phyloP scores from a whole-genome alignment of 1,284 basidiomycete species.

The Cronartium quercuum region DNA sequence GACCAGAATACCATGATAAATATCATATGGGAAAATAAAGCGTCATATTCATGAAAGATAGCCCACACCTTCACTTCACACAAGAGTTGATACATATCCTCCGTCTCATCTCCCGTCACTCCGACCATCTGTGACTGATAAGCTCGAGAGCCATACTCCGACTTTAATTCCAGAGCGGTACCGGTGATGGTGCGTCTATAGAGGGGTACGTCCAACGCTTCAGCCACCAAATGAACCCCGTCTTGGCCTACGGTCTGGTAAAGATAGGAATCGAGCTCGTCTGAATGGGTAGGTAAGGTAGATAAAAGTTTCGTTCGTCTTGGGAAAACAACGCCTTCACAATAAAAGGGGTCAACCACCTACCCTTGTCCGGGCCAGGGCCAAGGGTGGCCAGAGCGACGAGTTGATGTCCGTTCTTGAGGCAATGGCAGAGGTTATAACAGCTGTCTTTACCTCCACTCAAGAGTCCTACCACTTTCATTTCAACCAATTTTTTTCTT shows the following conservation, averaged over 20 bases:
- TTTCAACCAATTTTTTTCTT: no score
- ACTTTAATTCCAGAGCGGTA: slow-evolving; percentile 68
- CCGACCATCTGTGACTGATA: neutral
- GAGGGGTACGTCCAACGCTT: slow-evolving; percentile 77
- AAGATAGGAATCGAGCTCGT: slow-evolving; percentile 97
- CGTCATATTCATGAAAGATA: slow-evolving; percentile 8
- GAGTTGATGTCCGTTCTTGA: slow-evolving; percentile 77
- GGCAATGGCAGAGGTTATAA: slow-evolving; percentile 87
- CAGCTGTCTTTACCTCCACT: slow-evolving; percentile 98
- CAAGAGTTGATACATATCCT: slow-evolving; percentile 80
- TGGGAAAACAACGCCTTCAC: neutral
- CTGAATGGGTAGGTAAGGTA: slow-evolving; percentile 52
- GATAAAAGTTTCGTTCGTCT: neutral
- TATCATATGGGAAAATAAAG: neutral
- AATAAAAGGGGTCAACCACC: neutral
- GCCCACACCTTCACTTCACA: slow-evolving; percentile 65
- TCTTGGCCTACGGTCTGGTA: slow-evolving; percentile 98
- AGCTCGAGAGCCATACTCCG: slow-evolving; percentile 60
- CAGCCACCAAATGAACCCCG: slow-evolving; percentile 77
- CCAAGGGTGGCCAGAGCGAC: slow-evolving; percentile 82
- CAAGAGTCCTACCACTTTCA: slow-evolving; percentile 92
- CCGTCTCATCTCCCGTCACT: slow-evolving; percentile 73
- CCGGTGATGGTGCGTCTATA: slow-evolving; percentile 76
- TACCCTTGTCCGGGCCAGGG: slow-evolving; percentile 77
- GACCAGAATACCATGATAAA: neutral